Conservation (phyloP, 345 rosid genomes). For the Hibiscus mutabilis region DNA sequence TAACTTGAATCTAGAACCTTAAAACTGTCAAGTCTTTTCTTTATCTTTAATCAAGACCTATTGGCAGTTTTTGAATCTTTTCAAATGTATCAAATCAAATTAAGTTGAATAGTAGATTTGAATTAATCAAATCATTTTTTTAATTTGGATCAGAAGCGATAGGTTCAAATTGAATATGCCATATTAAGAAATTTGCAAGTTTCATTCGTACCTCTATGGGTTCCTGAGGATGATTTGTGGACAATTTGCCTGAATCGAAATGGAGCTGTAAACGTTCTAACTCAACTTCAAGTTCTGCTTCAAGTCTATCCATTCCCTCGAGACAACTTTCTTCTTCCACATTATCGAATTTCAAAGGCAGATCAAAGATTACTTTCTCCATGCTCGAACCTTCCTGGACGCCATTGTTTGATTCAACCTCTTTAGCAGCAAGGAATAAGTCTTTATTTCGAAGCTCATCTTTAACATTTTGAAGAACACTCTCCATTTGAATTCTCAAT, state of each 20-base stretch:
- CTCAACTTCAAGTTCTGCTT: slow-evolving; percentile 75
- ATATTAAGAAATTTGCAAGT: not conserved
- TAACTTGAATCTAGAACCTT: no score
- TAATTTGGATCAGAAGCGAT: not conserved
- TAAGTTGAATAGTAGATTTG: not conserved
- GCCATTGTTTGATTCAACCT: slow-evolving; percentile 17
- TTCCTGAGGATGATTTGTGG: slow-evolving; percentile 17
- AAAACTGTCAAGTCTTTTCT: no score
- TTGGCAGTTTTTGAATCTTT: no score
- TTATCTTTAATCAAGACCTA: no score
- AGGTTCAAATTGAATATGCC: not conserved
- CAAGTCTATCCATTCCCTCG: slow-evolving; percentile 54
- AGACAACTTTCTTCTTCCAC: slow-evolving; percentile 22
- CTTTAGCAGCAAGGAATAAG: not conserved
- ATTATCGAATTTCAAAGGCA: slow-evolving; percentile 22
- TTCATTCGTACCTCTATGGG: slow-evolving; percentile 25
- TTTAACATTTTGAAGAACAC: slow-evolving; percentile 31
- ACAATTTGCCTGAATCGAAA: slow-evolving; percentile 31
- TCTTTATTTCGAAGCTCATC: slow-evolving; percentile 25
- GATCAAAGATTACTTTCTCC: slow-evolving; percentile 16
- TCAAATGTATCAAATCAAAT: not conserved
- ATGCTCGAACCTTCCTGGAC: no score
- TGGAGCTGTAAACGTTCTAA: slow-evolving; percentile 52
- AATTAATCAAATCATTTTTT: not conserved
- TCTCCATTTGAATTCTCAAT: slow-evolving; percentile 45